Evolutionary conservation across 2,329 filamentous ascomycete genomes (phyloP), one percentile per base, ranked within the genome.

Genomic region (Epichloe aotearoae): DNA sequence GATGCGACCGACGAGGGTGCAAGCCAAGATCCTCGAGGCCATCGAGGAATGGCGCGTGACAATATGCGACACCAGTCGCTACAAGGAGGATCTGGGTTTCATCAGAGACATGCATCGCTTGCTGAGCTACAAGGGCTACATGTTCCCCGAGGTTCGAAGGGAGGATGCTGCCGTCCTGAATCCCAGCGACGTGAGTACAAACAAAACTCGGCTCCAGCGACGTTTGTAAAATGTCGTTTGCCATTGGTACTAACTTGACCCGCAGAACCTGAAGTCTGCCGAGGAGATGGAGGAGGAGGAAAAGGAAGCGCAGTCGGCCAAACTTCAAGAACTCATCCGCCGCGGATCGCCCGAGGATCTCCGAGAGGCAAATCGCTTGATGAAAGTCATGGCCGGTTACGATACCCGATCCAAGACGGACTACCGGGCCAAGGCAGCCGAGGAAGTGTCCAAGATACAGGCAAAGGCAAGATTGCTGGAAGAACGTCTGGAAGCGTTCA

Each of bases 251-350:
- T 51, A 39, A 52, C 37, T 4, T 23, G 37, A 15, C 47, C 5
- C 36, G 10, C 64, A 95, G 88, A 95, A 93, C 62, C 77, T 98
- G 43, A 89, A 94, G 69, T 97, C 91, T 1, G 89, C 88, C 23
- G 93, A 98, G 62, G 93, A 98, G 64, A 97, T 98, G 90, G 93
- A 98, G 64, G 88, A 94, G 61, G 93, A 98, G 68, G 93, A 98
- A 65, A 80, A 80, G 52, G 88, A 91, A 59, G 91, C 91, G 2
- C 93, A 98, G 64, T 95, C 89, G 3, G 93, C 93, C n/a, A 98
- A 98, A 69, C 76, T 98, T 17, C 93, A 98, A 64, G 93, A 98
- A 69, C 75, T 98, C 49, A 97, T 98, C 63, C 84, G 93, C 54
- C 78, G 93, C 58, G 93, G 93, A 50, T 84, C 87, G 4, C 93